phyloP scores from a whole-genome alignment of 2,329 filamentous ascomycete genomes.

The Allantophomopsis lycopodina region DNA sequence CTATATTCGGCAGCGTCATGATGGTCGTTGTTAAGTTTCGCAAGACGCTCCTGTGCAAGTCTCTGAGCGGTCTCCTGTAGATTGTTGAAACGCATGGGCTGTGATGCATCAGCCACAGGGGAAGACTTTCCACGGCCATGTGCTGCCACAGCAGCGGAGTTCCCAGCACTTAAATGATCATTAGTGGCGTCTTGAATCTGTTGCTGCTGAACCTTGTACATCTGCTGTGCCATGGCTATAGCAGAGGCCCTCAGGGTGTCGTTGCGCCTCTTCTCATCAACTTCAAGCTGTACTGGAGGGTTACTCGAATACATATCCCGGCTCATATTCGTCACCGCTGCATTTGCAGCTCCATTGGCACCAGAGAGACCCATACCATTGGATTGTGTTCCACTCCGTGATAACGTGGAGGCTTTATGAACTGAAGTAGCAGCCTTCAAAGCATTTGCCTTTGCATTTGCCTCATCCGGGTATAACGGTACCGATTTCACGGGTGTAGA shows the following conservation, averaged over 20 bases:
- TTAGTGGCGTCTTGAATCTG: constrained; percentile 21
- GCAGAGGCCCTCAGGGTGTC: constrained; percentile 71
- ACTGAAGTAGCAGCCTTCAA: constrained; percentile 61
- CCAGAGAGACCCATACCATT: constrained; percentile 15
- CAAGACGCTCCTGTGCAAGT: constrained; percentile 69
- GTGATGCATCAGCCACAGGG: constrained; percentile 20
- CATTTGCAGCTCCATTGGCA: constrained; percentile 48
- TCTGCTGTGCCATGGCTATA: constrained; percentile 77
- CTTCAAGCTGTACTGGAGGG: constrained; percentile 57
- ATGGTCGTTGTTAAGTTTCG: constrained; percentile 64
- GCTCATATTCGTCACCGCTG: constrained; percentile 53
- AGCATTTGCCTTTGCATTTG: constrained; percentile 51
- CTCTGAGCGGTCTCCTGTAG: constrained; percentile 81
- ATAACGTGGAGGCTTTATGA: constrained; percentile 34
- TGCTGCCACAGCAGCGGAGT: constrained; percentile 16
- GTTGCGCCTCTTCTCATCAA: constrained; percentile 59
- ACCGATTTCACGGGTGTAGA: constrained; percentile 34
- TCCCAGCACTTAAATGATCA: constrained; percentile 11
- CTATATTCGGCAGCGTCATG: constrained; percentile 49
- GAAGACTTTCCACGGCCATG: constrained; percentile 14
- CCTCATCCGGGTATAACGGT: constrained; percentile 36
- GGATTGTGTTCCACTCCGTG: constrained; percentile 15
- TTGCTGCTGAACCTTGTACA: constrained; percentile 61
- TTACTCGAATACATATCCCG: constrained; percentile 66
- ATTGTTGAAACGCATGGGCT: constrained; percentile 41